phyloP scores from a whole-genome alignment of 192 early-diverging fungal genomes.

The Dissophora globulifera region DNA sequence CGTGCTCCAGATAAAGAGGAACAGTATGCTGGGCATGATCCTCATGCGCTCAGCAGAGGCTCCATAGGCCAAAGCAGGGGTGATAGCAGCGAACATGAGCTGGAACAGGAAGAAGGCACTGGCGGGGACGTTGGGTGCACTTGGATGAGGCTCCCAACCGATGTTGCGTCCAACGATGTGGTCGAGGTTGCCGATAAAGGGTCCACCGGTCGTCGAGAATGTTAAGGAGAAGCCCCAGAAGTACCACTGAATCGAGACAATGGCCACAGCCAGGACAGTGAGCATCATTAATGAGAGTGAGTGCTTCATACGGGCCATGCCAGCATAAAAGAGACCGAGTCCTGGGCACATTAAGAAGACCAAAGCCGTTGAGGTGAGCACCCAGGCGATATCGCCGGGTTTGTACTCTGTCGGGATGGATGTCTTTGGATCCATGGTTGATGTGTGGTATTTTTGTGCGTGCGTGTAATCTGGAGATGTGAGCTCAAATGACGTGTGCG shows the following conservation, averaged over 20 bases:
- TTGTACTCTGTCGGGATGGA: constrained; percentile 56
- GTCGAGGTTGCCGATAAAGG: constrained; percentile 77
- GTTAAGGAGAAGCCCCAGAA: constrained; percentile 78
- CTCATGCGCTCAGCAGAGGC: constrained; percentile 80
- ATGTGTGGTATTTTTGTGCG: too few relatives aligned
- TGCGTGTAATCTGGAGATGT: not conserved
- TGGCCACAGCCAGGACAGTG: constrained; percentile 74
- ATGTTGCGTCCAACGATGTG: constrained; percentile 72
- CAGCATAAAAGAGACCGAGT: constrained; percentile 82
- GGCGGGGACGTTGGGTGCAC: constrained; percentile 70
- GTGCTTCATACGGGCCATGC: constrained; percentile 80
- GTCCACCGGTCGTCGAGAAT: constrained; percentile 70
- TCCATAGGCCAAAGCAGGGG: constrained; percentile 77
- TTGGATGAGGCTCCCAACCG: constrained; percentile 62
- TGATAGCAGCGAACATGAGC: constrained; percentile 83
- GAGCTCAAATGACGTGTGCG: constrained; percentile 5
- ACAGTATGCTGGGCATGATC: constrained; percentile 70
- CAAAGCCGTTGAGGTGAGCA: constrained; percentile 73
- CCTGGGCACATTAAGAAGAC: constrained; percentile 84
- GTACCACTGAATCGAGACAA: constrained; percentile 82
- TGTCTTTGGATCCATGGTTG: constrained; percentile 23
- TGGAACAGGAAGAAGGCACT: constrained; percentile 78
- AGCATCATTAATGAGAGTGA: constrained; percentile 83
- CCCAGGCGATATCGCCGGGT: constrained; percentile 79
- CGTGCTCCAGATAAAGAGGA: constrained; percentile 75